Base-by-base conservation (phyloP, 2,329 filamentous ascomycete genomes). In the Dothistroma pini region DNA sequence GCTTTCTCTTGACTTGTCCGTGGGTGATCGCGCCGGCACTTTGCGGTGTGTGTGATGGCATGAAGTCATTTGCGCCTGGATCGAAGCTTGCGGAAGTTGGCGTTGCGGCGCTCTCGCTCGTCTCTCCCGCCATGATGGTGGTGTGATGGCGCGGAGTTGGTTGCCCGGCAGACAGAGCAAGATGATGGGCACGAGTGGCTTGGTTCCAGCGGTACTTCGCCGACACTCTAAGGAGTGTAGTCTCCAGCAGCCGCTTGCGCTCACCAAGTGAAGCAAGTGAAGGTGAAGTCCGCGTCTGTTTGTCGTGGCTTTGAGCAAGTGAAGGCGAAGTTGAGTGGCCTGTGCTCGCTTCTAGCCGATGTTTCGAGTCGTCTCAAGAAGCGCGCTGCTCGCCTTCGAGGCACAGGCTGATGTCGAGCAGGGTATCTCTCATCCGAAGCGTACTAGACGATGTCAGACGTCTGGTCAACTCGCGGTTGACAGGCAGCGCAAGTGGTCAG, bases 1-100 rank as follows among this genome's bases (percentile, higher is more conserved):
- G 41, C 41, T 44, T 44, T 19, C 41, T 44, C 41, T 44, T 44
- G 56, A 47, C 47, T 47, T 54, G 38, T 14, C n/a, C 48, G 52
- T 44, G 32, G 25, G n/a, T 41, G 22, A 49, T 59, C 35, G 12
- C 16, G 19, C n/a, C n/a, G 14, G 41, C 31, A 5, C 44, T 47
- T 16, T 41, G 44, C 12, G 41, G 34, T 11, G 48, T 53, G 47
- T 31, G 31, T n/a, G 22, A 12, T 35, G 61, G 50, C 31, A 55
- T 38, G 32, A 60, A 58, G 19, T 63, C 55, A 21, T 34, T 32
- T 5, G 61, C 58, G 22, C 29, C 35, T n/a, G 58, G 58, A 41
- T 61, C 38, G 56, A 61, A 61, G 53, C 48, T 47, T 25, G 51
- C 41, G n/a, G 54, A 56, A n/a, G 57, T 55, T 29, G 57, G 52